A percentile compares a stretch with the other conserved stretches of the same genome.
These are phyloP conservation scores for Trichoderma sp. DNA, from an alignment of 2,329 filamentous ascomycete species.

Conservation along the genomic window DNA sequence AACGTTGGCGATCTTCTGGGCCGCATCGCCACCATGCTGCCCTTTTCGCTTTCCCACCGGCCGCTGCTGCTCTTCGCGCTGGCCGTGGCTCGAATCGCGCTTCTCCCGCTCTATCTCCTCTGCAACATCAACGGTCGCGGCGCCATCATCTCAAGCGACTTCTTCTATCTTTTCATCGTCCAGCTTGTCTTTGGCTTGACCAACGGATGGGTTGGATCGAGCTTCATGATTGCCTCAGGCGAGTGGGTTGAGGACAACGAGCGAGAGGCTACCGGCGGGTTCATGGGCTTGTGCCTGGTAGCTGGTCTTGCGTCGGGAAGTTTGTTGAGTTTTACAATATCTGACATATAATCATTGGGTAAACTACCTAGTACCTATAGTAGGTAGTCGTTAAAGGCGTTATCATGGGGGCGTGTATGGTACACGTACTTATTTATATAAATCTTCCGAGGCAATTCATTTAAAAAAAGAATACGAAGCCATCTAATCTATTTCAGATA, in stretches of 20 bases:
- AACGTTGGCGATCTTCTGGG: slow-evolving; percentile 83
- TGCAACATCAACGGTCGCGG: slow-evolving; percentile 83
- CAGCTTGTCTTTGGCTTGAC: slow-evolving; percentile 80
- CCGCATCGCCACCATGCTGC: slow-evolving; percentile 63
- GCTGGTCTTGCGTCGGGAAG: slow-evolving; percentile 81
- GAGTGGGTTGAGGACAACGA: slow-evolving; percentile 80
- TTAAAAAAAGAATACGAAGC: background rate
- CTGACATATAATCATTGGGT: slow-evolving; percentile 36
- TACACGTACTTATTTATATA: background rate
- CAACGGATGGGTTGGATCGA: slow-evolving; percentile 83
- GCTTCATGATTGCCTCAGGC: slow-evolving; percentile 85
- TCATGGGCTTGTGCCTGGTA: slow-evolving; percentile 91
- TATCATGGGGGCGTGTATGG: background rate
- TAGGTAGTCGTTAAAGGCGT: background rate
- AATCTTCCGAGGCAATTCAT: background rate
- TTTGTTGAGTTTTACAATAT: slow-evolving; percentile 76
- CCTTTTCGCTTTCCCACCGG: slow-evolving; percentile 54
- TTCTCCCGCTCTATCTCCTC: slow-evolving; percentile 81
- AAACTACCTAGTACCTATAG: no score
- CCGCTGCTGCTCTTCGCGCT: slow-evolving; percentile 67
- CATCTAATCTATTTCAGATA: background rate
- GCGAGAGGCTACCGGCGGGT: slow-evolving; percentile 82
- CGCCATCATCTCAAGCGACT: slow-evolving; percentile 71
- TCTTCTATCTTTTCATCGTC: slow-evolving; percentile 82
- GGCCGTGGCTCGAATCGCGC: slow-evolving; percentile 61